Percentiles rank a stretch among this genome's conserved stretches.
Evolutionary conservation across 1,284 basidiomycete genomes (phyloP).

Genomic region (Ustilago cynodontis): DNA sequence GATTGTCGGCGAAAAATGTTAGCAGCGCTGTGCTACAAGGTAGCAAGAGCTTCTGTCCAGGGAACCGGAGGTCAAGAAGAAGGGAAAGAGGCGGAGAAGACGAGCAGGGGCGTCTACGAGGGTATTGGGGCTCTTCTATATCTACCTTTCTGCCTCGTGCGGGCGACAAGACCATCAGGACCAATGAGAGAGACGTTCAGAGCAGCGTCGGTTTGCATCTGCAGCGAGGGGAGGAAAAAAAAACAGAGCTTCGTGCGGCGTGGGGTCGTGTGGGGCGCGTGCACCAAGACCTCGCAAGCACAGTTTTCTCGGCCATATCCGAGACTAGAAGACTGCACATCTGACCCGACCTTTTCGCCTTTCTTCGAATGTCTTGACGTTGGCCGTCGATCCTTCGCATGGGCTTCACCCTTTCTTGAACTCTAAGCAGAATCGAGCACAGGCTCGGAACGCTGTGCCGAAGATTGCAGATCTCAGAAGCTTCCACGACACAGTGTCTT

Average conservation of each 20-base stretch:
- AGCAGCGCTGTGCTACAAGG: background rate
- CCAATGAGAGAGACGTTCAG: background rate
- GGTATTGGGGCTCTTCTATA: background rate
- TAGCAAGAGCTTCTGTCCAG: background rate
- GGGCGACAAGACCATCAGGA: background rate
- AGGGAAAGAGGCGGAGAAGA: background rate
- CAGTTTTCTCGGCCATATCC: slow-evolving; percentile 17
- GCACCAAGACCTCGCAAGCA: slow-evolving; percentile 4
- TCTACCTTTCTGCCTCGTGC: slow-evolving; percentile 5
- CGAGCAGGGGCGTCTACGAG: background rate
- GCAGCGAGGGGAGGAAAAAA: slow-evolving; percentile 1
- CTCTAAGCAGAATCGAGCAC: background rate
- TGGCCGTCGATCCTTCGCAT: background rate
- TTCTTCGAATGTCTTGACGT: too few relatives aligned
- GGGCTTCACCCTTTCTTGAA: background rate
- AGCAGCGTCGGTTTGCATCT: background rate
- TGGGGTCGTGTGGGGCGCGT: slow-evolving; percentile 13
- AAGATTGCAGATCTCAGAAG: background rate
- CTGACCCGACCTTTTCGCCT: background rate
- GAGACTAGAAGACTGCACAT: slow-evolving; percentile 3
- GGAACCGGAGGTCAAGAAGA: background rate
- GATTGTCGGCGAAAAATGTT: background rate
- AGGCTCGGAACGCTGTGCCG: background rate
- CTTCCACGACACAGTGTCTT: background rate
- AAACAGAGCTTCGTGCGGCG: background rate